These are phyloP conservation scores for Cenococcum geophilum DNA, from an alignment of 495 filamentous ascomycete genomes.

Conservation along the genomic window DNA sequence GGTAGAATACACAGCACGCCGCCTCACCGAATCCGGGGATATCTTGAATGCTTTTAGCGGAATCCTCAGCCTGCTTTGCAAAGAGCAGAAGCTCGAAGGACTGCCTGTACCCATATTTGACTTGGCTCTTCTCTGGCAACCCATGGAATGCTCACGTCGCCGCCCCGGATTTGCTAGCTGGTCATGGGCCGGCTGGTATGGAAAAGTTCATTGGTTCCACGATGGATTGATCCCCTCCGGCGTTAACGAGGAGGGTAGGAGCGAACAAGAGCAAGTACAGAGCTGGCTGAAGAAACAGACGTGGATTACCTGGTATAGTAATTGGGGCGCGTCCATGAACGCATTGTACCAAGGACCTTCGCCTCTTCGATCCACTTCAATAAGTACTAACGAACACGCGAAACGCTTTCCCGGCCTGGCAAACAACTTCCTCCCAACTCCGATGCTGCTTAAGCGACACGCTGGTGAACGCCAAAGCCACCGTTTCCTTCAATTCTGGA, in stretches of 20 bases:
- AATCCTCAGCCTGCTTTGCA: not conserved
- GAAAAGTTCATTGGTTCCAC: conserved; percentile 1
- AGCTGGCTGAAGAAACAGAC: not conserved
- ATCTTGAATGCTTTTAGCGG: conserved; percentile 16
- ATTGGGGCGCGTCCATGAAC: not conserved
- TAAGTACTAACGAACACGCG: not conserved
- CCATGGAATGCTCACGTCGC: not conserved
- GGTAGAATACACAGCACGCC: not conserved
- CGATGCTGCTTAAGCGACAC: not conserved
- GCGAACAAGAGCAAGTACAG: conserved; percentile 1
- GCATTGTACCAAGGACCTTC: not conserved
- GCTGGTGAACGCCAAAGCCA: not conserved
- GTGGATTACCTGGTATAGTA: not conserved
- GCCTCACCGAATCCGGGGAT: conserved; percentile 3
- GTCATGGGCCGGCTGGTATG: conserved; percentile 3
- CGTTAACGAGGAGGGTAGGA: not conserved
- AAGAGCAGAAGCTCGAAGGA: conserved; percentile 1
- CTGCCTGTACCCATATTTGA: conserved; percentile 5
- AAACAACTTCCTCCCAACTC: no score
- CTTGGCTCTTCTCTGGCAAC: conserved; percentile 8
- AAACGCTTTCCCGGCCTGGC: not conserved
- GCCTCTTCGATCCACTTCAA: not conserved
- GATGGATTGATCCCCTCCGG: not conserved
- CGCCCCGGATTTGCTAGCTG: conserved; percentile 3
- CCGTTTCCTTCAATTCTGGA: conserved; percentile 5